Evolutionary conservation across 1,284 basidiomycete species (phyloP), one percentile per base, ranked within the genome.

Genomic region (Ganoderma boninense): DNA sequence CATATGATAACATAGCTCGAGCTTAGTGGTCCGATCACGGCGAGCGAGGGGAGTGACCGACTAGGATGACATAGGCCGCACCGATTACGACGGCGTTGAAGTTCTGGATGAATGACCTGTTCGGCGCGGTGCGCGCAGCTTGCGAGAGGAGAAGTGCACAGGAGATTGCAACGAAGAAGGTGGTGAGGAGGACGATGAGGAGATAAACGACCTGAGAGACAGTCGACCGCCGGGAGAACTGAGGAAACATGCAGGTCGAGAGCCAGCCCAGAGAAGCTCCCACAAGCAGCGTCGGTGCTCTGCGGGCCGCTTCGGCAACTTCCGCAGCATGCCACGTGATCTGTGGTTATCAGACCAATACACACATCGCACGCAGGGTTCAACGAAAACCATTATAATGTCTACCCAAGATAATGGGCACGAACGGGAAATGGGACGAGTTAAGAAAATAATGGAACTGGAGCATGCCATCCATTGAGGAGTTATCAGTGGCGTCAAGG

Each of bases 51-150:
- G 3, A 4, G 20, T 23, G n/a, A 82, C 89, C 69, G 75, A 93
- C 92, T 79, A 94, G 85, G 20, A 90, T 76, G 74, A 85, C 82
- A 78, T 94, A 94, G 0, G 91, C 87, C 20, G 86, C 87, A 3
- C 89, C 88, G 60, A 94, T 89, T 65, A 90, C 83, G 26, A 92
- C 79, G 6, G 88, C 86, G 78, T 94, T 89, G 84, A 87, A 84
- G 79, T 93, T 94, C 42, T 84, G 82, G 62, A 75, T 79, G 87
- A 87, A 91, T 16, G 85, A 83, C 69, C 80, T 81, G 64, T 78
- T 82, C 4, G 86, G 84, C 6, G 90, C 84, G 0, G 87, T 91
- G 64, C 92, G 85, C 43, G 92, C 88, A 0, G 92, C 91, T 78
- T 94, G 92, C 0, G 89, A 87, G 62, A 94, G 84, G 63, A 93